Conservation (phyloP, 306 rosid genomes). For the Acacia acuminata region DNA sequence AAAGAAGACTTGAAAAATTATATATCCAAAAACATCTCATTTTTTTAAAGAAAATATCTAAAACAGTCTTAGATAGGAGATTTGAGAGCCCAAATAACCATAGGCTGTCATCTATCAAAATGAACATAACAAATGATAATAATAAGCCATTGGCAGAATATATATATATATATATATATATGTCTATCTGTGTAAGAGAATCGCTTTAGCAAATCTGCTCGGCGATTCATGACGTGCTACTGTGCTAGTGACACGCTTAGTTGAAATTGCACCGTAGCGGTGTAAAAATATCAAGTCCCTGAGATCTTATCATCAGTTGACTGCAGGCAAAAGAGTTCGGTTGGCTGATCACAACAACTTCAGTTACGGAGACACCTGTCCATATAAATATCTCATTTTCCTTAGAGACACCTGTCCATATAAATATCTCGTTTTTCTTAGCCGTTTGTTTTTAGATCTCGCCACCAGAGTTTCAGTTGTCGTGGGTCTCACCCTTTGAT, state of each 20-base stretch:
- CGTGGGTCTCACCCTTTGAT: not conserved
- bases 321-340: not conserved
- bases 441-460: conserved; percentile 1
- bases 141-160: no score
- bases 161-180: no score
- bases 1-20: not conserved
- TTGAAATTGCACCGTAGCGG: not conserved
- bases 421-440: not conserved
- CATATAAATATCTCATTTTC: not conserved
- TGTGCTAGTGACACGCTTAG: no score
- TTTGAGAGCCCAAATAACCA: not conserved
- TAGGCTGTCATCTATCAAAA: not conserved
- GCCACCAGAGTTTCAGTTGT: not conserved
- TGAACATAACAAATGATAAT: not conserved
- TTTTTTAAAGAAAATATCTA: not conserved
- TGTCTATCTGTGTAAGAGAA: no score
- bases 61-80: not conserved
- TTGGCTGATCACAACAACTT: not conserved
- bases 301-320: not conserved
- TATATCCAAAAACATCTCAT: no score
- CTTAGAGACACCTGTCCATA: not conserved
- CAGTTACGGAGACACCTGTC: not conserved
- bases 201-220: no score
- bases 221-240: no score
- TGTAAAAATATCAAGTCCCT: not conserved